A percentile compares a stretch with the other conserved stretches of the same genome.
Conservation (phyloP, 257 asterid genomes). For the Fraxinus pennsylvanica region DNA sequence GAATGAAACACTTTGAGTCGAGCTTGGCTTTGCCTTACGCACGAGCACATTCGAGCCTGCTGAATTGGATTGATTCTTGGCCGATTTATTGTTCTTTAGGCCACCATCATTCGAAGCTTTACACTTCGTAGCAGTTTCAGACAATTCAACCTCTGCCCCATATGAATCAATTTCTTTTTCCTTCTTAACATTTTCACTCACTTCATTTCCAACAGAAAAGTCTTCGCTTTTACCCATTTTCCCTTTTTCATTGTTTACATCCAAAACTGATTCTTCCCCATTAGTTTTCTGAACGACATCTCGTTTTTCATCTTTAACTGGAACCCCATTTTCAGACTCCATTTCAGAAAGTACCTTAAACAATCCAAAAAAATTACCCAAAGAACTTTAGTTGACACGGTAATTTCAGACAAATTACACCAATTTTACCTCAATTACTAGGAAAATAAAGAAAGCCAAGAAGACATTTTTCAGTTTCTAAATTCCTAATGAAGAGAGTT, state of each 20-base stretch:
- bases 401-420: neutral
- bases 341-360: constrained; percentile 29
- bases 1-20: constrained; percentile 63
- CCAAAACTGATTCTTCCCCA: constrained; percentile 35
- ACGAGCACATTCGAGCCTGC: constrained; percentile 48
- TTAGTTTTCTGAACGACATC: constrained; percentile 29
- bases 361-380: neutral
- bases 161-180: constrained; percentile 34
- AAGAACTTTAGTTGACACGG: neutral
- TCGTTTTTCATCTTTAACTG: constrained; percentile 44
- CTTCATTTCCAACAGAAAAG: constrained; percentile 35
- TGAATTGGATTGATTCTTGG: constrained; percentile 40
- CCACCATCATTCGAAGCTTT: constrained; percentile 29
- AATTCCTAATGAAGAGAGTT: neutral
- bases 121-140: constrained; percentile 32
- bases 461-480: neutral
- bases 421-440: constrained; percentile 2
- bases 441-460: constrained; percentile 9
- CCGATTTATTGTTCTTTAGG: constrained; percentile 37
- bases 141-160: constrained; percentile 24
- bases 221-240: constrained; percentile 29
- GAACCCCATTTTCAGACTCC: constrained; percentile 63
- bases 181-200: constrained; percentile 27
- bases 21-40: constrained; percentile 43
- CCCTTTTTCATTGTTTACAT: constrained; percentile 39